phyloP scores from a whole-genome alignment of 2,329 filamentous ascomycete species.

The Ambrosiella xylebori region DNA sequence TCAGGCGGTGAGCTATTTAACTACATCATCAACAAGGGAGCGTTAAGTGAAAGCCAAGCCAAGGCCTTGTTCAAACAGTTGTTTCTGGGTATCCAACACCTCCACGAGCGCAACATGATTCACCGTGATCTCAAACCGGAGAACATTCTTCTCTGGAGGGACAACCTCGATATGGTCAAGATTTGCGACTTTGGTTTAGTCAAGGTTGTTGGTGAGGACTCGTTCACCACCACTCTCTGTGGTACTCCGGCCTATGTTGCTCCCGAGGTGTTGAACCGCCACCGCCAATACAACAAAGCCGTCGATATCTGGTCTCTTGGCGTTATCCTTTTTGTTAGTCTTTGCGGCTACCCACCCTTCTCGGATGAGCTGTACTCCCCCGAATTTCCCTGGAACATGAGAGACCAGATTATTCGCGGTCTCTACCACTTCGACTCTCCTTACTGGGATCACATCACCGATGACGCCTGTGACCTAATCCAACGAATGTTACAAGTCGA shows the following conservation, averaged over 20 bases:
- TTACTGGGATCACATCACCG: constrained; percentile 82
- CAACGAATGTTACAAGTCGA: constrained; percentile 89
- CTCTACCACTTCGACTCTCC: constrained; percentile 90
- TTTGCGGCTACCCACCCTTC: constrained; percentile 94
- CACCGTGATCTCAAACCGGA: constrained; percentile 97
- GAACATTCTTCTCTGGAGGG: constrained; percentile 80
- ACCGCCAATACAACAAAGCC: constrained; percentile 73
- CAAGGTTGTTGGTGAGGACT: constrained; percentile 97
- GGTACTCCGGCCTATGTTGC: constrained; percentile 97
- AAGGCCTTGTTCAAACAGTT: constrained; percentile 79
- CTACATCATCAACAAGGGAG: constrained; percentile 78
- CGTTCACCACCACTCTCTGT: constrained; percentile 89
- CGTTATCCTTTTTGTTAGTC: constrained; percentile 93
- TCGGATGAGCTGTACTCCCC: constrained; percentile 71
- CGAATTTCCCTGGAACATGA: constrained; percentile 72
- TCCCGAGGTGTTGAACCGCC: constrained; percentile 69
- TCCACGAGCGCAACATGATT: constrained; percentile 96
- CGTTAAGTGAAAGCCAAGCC: constrained; percentile 67
- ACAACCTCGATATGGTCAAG: constrained; percentile 68
- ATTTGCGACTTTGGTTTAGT: constrained; percentile 91
- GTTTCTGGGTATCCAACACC: constrained; percentile 85
- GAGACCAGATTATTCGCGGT: constrained; percentile 77
- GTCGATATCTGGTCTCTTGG: constrained; percentile 95
- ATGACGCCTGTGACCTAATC: constrained; percentile 73
- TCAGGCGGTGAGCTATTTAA: constrained; percentile 87